phyloP scores from a whole-genome alignment of 352 stramenopile genomes.

The Globisporangium irregulare region DNA sequence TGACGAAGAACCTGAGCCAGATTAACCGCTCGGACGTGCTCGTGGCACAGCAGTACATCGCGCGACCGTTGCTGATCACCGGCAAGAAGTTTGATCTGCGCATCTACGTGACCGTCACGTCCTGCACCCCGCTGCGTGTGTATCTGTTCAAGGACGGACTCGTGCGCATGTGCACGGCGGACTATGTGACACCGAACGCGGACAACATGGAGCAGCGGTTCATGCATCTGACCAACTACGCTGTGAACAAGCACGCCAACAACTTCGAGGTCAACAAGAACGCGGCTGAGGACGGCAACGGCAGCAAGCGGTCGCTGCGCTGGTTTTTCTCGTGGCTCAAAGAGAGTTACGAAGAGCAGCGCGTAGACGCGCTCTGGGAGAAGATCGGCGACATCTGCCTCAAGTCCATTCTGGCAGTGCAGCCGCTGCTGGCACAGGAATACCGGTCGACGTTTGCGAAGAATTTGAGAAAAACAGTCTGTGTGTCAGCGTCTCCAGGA shows the following conservation, averaged over 20 bases:
- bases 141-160: constrained; percentile 92
- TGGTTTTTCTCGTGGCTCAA: constrained; percentile 94
- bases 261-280: constrained; percentile 87
- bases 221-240: constrained; percentile 93
- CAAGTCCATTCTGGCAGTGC: constrained; percentile 92
- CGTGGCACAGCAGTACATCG: constrained; percentile 85
- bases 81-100: constrained; percentile 94
- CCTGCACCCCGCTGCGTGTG: constrained; percentile 79
- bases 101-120: constrained; percentile 90
- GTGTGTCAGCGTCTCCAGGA: constrained; percentile 26
- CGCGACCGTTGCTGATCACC: constrained; percentile 68
- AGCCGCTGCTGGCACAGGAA: constrained; percentile 91
- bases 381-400: constrained; percentile 93
- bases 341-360: constrained; percentile 49
- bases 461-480: constrained; percentile 60
- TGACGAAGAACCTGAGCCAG: constrained; percentile 89
- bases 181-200: constrained; percentile 83
- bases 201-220: constrained; percentile 86
- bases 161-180: constrained; percentile 86
- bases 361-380: constrained; percentile 85
- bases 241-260: constrained; percentile 89
- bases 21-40: constrained; percentile 86
- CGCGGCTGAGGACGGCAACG: constrained; percentile 48
- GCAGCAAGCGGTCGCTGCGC: constrained; percentile 84
- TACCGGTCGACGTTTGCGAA: constrained; percentile 89